A percentile compares a stretch with the other conserved stretches of the same genome.
phyloP scores from a whole-genome alignment of 306 rosid species.

The Cyamopsis tetragonoloba region DNA sequence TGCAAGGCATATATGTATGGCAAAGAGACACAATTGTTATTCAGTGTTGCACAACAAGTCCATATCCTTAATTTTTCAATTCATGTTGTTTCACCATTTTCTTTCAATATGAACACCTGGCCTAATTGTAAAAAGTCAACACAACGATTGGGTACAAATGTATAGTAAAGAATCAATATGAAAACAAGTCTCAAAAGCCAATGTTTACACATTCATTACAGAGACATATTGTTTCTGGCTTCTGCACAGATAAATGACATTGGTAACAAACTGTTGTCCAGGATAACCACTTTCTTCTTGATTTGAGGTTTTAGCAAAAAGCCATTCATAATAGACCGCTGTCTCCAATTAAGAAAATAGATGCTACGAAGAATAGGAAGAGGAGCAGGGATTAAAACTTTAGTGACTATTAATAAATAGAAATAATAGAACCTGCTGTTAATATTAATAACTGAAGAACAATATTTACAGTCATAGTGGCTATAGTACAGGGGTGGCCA shows the following conservation, averaged over 20 bases:
- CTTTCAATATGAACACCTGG: background rate
- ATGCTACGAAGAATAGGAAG: background rate
- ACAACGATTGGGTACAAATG: background rate
- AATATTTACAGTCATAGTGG: too few species aligned
- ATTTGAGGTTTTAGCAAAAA: background rate
- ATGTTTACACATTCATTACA: background rate
- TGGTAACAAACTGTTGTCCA: background rate
- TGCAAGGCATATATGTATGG: conserved; percentile 29
- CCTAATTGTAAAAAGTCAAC: background rate
- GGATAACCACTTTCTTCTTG: background rate
- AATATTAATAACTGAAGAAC: background rate
- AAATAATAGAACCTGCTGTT: background rate
- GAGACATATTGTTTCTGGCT: background rate
- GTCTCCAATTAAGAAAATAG: too few species aligned
- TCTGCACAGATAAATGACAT: background rate
- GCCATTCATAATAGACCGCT: background rate
- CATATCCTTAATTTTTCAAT: background rate
- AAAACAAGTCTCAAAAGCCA: background rate
- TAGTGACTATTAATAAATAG: background rate
- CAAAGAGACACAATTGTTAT: background rate
- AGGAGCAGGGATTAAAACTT: background rate
- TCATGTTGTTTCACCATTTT: background rate
- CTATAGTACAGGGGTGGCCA: too few species aligned
- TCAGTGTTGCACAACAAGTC: background rate
- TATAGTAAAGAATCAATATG: background rate